Evolutionary conservation across 2,329 filamentous ascomycete species (phyloP), one percentile per base, ranked within the genome.

Genomic region (Microdochium trichocladiopsis): DNA sequence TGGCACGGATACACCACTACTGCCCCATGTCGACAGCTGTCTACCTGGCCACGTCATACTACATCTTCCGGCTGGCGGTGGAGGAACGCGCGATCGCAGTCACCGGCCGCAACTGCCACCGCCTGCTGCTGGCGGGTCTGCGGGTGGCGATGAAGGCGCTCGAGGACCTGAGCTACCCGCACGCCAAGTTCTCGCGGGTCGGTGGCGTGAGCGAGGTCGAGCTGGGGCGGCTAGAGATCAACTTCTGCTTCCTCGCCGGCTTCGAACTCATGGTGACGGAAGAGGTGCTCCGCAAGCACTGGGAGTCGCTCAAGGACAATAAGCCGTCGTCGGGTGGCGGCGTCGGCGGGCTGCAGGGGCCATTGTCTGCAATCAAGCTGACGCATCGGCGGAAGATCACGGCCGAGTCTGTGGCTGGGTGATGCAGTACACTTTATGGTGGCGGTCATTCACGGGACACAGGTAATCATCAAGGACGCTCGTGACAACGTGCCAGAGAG

Each of bases 1-100:
- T 97, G 23, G 76, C 85, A 61, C 88, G 93, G 16, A 82, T 97
- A 53, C 92, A 97, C 70, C 83, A 83, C 53, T 96, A 88, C 72
- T 97, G 93, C 63, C 92, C 94, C 3, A 91, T 96, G 82, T 95
- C 89, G 56, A 91, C 92, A 0, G 93, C 87, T 23, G 93, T 97
- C 10, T 96, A 96, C 70, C 83, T 99, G 24, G 90, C 93, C 1
- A 87, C 92, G 4, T 91, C 88, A 48, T 77, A 88, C 9, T 97
- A 96, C 71, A 93, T 96, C 58, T 86, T 93, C 64, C 84, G 87
- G 23, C 77, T 97, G 43, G 88, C 87, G 0, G 83, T 93, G 12
- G 78, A 86, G 47, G 89, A 95, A 64, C 82, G 82, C 58, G 81
- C 87, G 23, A 86, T 97, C 22, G 84, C 86, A 1, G 87, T 96